These are phyloP conservation scores for Lecanicillium sp. DNA, from an alignment of 2,329 filamentous ascomycete species.

Conservation along the genomic window DNA sequence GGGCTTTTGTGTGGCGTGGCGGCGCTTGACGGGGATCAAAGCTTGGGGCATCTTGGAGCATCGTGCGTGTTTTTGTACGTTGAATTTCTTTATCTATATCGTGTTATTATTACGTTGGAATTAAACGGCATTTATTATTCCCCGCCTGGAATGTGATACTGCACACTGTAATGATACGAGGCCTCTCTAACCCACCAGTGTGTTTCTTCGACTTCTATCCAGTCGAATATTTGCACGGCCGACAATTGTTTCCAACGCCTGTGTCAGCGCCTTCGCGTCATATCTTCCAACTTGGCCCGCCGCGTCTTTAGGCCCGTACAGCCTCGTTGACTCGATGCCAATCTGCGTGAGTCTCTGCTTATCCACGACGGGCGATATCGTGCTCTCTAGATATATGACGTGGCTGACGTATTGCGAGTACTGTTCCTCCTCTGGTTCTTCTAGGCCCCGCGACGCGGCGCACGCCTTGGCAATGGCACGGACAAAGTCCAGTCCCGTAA, in stretches of 20 bases:
- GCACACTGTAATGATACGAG: background rate
- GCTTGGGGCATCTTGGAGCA: conserved; percentile 5
- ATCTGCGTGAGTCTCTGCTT: conserved; percentile 53
- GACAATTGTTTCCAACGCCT: conserved; percentile 72
- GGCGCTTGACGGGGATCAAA: background rate
- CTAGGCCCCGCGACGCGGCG: conserved; percentile 55
- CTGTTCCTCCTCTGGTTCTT: conserved; percentile 34
- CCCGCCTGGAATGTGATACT: background rate
- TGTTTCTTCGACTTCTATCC: conserved; percentile 40
- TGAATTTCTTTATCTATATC: background rate
- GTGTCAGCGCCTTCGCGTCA: conserved; percentile 66
- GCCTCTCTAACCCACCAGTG: conserved; percentile 28
- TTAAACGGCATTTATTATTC: conserved; percentile 3
- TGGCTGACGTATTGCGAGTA: conserved; percentile 74
- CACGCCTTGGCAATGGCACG: conserved; percentile 71
- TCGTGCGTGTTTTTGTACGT: background rate
- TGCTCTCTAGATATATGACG: conserved; percentile 70
- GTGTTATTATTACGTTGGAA: conserved; percentile 3
- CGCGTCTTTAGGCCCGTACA: conserved; percentile 62
- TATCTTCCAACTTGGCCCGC: conserved; percentile 51
- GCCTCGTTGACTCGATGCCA: conserved; percentile 70
- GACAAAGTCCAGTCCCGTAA: conserved; percentile 75
- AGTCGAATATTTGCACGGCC: conserved; percentile 43
- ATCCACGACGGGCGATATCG: conserved; percentile 65
- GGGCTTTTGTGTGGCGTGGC: background rate